Evolutionary conservation across 2,329 filamentous ascomycete species (phyloP).

Genomic region (Xylaria sp.): DNA sequence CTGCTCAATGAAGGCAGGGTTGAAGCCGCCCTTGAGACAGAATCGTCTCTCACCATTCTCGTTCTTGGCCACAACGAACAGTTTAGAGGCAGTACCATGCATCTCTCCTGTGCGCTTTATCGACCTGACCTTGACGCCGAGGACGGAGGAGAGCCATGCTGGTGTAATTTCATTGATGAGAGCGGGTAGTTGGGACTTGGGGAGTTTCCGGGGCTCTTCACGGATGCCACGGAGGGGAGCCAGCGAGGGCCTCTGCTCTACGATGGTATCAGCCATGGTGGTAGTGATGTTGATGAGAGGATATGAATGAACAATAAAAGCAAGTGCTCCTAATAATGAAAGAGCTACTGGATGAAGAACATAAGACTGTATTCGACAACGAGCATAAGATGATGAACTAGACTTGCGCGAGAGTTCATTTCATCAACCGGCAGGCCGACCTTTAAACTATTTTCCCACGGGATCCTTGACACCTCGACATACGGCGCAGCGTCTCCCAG

Average conservation of each 20-base stretch:
- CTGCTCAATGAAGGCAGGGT: slow-evolving; percentile 44
- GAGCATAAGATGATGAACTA: slow-evolving; percentile 20
- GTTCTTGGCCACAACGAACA: slow-evolving; percentile 41
- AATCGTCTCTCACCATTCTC: slow-evolving; percentile 37
- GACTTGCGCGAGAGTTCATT: slow-evolving; percentile 14
- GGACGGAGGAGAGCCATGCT: slow-evolving; percentile 42
- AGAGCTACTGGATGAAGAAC: slow-evolving; percentile 18
- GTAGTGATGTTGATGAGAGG: not conserved
- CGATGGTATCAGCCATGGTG: slow-evolving; percentile 29
- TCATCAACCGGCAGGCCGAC: slow-evolving; percentile 29
- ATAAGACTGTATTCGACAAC: not conserved
- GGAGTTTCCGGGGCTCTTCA: slow-evolving; percentile 5
- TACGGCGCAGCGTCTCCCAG: slow-evolving; percentile 21
- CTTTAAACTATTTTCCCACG: slow-evolving; percentile 34
- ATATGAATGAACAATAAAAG: slow-evolving; percentile 9
- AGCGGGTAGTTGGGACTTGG: slow-evolving; percentile 32
- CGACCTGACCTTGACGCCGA: slow-evolving; percentile 39
- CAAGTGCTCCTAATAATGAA: slow-evolving; percentile 5
- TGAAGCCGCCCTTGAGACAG: slow-evolving; percentile 47
- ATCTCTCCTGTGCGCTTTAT: slow-evolving; percentile 37
- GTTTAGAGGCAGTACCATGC: slow-evolving; percentile 44
- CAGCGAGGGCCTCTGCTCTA: slow-evolving; percentile 23
- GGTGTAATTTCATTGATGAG: slow-evolving; percentile 42
- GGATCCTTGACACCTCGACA: slow-evolving; percentile 27
- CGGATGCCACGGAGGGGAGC: slow-evolving; percentile 12